Evolutionary conservation across 1,284 basidiomycete genomes (phyloP).

Genomic region (Fomitopsis palustris): DNA sequence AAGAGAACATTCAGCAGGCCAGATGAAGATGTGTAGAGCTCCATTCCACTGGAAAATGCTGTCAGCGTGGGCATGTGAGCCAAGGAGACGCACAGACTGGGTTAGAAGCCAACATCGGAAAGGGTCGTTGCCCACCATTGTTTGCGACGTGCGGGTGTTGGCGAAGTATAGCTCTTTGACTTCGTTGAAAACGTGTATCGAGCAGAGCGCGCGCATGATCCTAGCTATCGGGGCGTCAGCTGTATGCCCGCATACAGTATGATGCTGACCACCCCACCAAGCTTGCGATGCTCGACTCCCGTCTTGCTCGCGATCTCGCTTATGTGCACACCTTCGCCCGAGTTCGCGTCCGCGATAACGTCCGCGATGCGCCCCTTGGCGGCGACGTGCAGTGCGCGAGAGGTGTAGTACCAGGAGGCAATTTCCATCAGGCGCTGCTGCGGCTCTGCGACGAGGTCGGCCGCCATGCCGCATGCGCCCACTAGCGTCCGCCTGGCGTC

Average conservation of each 20-base stretch:
- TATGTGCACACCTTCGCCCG: constrained; percentile 2
- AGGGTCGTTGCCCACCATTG: constrained; percentile 3
- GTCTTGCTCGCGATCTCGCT: neutral
- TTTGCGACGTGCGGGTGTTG: constrained; percentile 6
- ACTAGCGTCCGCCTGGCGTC: constrained; percentile 8
- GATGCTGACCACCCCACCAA: neutral
- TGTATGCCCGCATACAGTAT: neutral
- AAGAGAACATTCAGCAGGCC: constrained; percentile 7
- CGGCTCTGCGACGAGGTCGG: constrained; percentile 10
- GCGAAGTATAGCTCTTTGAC: constrained; percentile 5
- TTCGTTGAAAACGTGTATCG: constrained; percentile 10
- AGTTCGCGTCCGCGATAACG: constrained; percentile 7
- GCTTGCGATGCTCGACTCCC: constrained; percentile 6
- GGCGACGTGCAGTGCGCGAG: constrained; percentile 14
- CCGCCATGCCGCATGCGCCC: constrained; percentile 7
- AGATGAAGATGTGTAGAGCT: constrained; percentile 7
- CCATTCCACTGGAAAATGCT: neutral
- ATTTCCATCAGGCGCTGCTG: constrained; percentile 10
- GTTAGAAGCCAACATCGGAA: constrained; percentile 1
- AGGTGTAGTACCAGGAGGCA: constrained; percentile 3
- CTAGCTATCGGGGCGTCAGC: neutral
- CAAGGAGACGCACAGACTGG: neutral
- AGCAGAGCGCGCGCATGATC: constrained; percentile 7
- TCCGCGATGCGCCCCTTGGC: constrained; percentile 10
- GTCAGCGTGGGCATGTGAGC: neutral